These are phyloP conservation scores for Geotrichum carabidarum DNA, from an alignment of 1,139 yeast genomes.

Conservation along the genomic window DNA sequence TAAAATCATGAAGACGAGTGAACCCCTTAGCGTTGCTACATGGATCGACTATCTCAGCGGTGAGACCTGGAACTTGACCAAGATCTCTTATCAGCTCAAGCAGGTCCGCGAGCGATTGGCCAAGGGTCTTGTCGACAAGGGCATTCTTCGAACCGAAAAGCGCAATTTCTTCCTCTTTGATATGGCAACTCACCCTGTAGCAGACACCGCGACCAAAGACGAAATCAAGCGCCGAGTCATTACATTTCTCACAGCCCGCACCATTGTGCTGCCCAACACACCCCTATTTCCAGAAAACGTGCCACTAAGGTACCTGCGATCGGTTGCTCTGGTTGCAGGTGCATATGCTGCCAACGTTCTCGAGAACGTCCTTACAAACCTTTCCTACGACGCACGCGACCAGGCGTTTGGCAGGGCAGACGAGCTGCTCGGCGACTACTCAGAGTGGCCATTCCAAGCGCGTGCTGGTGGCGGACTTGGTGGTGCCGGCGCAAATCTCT, in stretches of 20 bases:
- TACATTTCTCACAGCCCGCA: slow-evolving; percentile 64
- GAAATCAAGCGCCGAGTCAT: slow-evolving; percentile 68
- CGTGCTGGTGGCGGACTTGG: slow-evolving; percentile 49
- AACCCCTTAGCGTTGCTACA: slow-evolving; percentile 72
- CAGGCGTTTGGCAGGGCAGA: slow-evolving; percentile 91
- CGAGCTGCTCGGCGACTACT: slow-evolving; percentile 73
- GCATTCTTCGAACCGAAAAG: slow-evolving; percentile 92
- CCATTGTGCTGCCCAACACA: slow-evolving; percentile 45
- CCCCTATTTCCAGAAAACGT: slow-evolving; percentile 66
- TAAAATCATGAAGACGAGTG: slow-evolving; percentile 81
- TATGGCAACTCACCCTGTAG: slow-evolving; percentile 97
- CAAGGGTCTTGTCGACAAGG: slow-evolving; percentile 95
- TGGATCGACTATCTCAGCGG: slow-evolving; percentile 93
- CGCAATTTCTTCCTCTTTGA: slow-evolving; percentile 90
- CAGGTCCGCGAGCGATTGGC: slow-evolving; percentile 96
- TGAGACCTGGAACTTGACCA: slow-evolving; percentile 96
- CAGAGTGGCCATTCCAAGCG: slow-evolving; percentile 79
- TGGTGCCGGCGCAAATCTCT: slow-evolving; percentile 74
- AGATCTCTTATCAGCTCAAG: slow-evolving; percentile 88
- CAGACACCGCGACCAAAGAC: slow-evolving; percentile 80
- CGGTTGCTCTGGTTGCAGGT: slow-evolving; percentile 79
- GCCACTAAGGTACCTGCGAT: slow-evolving; percentile 66
- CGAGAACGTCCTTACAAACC: slow-evolving; percentile 75
- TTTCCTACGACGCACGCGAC: slow-evolving; percentile 86
- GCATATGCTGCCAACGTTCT: slow-evolving; percentile 94